Evolutionary conservation across 495 filamentous ascomycete genomes (phyloP).

Genomic region (Penicillium maclennaniae): DNA sequence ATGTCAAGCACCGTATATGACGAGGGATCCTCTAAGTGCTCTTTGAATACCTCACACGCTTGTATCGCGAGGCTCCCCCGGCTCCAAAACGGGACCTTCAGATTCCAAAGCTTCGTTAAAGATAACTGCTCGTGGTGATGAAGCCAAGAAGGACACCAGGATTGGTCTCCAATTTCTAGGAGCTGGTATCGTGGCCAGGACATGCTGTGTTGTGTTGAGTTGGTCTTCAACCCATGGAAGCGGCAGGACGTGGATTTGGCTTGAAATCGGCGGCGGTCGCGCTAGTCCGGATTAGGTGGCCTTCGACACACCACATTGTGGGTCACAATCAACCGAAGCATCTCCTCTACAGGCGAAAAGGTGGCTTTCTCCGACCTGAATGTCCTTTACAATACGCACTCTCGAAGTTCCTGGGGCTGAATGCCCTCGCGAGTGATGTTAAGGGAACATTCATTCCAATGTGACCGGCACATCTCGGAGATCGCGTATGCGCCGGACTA

Average conservation of each 20-base stretch:
- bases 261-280: too few relatives aligned
- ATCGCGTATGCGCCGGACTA: constrained; percentile 23
- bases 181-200: not conserved
- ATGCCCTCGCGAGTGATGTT: too few relatives aligned
- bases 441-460: too few relatives aligned
- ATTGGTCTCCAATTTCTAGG: constrained; percentile 1
- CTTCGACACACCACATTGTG: too few relatives aligned
- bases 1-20: constrained; percentile 65
- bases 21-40: constrained; percentile 37
- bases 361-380: too few relatives aligned
- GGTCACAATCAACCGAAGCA: too few relatives aligned
- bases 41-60: not conserved
- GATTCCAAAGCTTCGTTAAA: not conserved
- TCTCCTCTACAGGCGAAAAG: too few relatives aligned
- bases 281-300: too few relatives aligned
- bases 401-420: too few relatives aligned
- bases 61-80: not conserved
- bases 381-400: too few relatives aligned
- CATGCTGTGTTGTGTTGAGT: not conserved
- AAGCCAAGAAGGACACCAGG: constrained; percentile 2
- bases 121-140: constrained; percentile 1
- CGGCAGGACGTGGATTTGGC: not conserved
- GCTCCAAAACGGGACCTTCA: not conserved
- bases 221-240: not conserved
- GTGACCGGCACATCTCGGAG: too few relatives aligned